Evolutionary conservation across 306 rosid genomes (phyloP).

Genomic region (Ormosia emarginata): DNA sequence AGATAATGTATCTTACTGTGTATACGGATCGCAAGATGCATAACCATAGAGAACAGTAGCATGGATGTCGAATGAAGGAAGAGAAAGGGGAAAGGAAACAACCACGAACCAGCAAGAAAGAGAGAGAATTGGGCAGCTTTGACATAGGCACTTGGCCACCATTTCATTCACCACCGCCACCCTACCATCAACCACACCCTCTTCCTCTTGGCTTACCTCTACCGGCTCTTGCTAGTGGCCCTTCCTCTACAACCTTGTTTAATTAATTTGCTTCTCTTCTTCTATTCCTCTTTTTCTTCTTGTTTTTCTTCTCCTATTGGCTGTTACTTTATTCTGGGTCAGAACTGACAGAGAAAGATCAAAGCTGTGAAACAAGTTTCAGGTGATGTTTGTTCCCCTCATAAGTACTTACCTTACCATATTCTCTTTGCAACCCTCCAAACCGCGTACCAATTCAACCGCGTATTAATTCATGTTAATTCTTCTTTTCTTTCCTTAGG

Average conservation of each 20-base stretch:
- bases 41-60: too few species aligned
- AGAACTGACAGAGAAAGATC: neutral
- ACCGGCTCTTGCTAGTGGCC: neutral
- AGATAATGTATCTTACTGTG: too few species aligned
- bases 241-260: neutral
- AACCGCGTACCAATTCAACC: too few species aligned
- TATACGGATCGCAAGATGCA: too few species aligned
- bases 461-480: too few species aligned
- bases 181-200: neutral
- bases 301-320: neutral
- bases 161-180: constrained; percentile 30
- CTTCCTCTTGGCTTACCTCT: neutral
- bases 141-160: constrained; percentile 19
- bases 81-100: neutral
- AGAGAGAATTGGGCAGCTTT: neutral
- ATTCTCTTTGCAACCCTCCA: too few species aligned
- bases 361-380: neutral
- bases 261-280: neutral
- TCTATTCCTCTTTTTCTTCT: neutral
- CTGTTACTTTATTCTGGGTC: neutral
- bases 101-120: neutral
- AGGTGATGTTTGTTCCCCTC: neutral
- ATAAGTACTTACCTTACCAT: too few species aligned
- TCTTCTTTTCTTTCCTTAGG: neutral
- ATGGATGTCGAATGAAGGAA: constrained; percentile 6